Percentiles rank a stretch among this genome's conserved stretches.
Conservation (phyloP, 2,329 filamentous ascomycete species). For the Ramularia collo-cygni region DNA sequence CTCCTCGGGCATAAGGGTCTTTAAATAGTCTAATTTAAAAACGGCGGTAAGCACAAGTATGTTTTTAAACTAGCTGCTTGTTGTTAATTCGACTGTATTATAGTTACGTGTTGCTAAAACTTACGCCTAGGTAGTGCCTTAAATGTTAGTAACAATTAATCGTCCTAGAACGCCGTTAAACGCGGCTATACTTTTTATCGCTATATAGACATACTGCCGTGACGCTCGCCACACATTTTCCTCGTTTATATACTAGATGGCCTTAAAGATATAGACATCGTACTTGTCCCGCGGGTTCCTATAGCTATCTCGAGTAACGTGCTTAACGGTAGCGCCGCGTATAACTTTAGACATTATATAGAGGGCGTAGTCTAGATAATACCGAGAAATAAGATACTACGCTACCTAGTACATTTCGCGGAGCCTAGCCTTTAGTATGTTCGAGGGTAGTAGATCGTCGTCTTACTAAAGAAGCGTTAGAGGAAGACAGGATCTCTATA, state of each 20-base stretch:
- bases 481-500: constrained; percentile 48
- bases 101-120: constrained; percentile 35
- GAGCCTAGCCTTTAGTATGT: constrained; percentile 76
- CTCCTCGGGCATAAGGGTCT: neutral
- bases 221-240: constrained; percentile 25
- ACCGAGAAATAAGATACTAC: constrained; percentile 79
- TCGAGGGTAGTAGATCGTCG: constrained; percentile 59
- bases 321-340: constrained; percentile 16
- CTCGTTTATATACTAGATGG: constrained; percentile 27
- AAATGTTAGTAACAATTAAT: constrained; percentile 87
- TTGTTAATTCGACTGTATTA: neutral
- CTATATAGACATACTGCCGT: constrained; percentile 57
- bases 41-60: neutral
- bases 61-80: neutral
- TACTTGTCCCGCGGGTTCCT: constrained; percentile 27
- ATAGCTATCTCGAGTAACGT: constrained; percentile 25
- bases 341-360: constrained; percentile 38
- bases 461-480: constrained; percentile 55
- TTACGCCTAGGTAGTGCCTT: constrained; percentile 93
- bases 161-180: constrained; percentile 65
- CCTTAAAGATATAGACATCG: constrained; percentile 31
- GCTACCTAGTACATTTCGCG: constrained; percentile 94
- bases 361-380: constrained; percentile 59
- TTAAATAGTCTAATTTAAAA: neutral
- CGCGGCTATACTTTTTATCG: constrained; percentile 77